Percentiles rank a stretch among this genome's conserved stretches.
Conservation (phyloP, 208 protist species). For the Leishmania major region DNA sequence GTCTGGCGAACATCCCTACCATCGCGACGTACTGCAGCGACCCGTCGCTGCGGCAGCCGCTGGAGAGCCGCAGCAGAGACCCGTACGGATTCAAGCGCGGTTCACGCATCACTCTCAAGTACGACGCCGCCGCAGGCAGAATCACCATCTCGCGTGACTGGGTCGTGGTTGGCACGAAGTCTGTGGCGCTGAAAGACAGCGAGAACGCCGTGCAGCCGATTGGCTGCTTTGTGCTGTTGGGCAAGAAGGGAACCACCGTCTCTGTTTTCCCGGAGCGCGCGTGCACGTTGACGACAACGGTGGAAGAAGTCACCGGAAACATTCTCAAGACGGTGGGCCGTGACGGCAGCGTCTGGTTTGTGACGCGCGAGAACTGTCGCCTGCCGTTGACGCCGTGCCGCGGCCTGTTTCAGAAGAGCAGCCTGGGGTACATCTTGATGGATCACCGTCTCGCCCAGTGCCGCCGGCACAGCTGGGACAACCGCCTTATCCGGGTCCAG, state of each 20-base stretch:
- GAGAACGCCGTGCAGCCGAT: constrained; percentile 34
- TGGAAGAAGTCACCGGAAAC: constrained; percentile 59
- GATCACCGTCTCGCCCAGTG: constrained; percentile 71
- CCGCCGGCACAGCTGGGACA: constrained; percentile 43
- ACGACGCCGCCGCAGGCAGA: constrained; percentile 45
- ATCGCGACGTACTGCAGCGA: constrained; percentile 73
- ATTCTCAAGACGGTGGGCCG: constrained; percentile 45
- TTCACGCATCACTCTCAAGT: constrained; percentile 73
- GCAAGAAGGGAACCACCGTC: constrained; percentile 53
- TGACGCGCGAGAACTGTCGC: constrained; percentile 78
- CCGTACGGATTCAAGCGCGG: constrained; percentile 77
- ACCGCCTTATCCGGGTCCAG: constrained; percentile 38
- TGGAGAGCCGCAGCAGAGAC: constrained; percentile 55
- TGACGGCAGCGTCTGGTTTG: constrained; percentile 40
- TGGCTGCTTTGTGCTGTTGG: constrained; percentile 82
- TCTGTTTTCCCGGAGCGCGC: constrained; percentile 69
- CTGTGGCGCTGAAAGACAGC: constrained; percentile 40
- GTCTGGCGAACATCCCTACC: constrained; percentile 37
- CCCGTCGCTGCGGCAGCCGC: constrained; percentile 56
- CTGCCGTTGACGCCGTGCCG: constrained; percentile 59
- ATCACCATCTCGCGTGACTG: constrained; percentile 78
- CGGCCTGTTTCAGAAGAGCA: constrained; percentile 12
- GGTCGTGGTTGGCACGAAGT: constrained; percentile 62
- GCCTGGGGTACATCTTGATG: constrained; percentile 71
- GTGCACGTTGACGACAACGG: constrained; percentile 35